phyloP scores from a whole-genome alignment of 345 rosid species.

The Brassica incana region DNA sequence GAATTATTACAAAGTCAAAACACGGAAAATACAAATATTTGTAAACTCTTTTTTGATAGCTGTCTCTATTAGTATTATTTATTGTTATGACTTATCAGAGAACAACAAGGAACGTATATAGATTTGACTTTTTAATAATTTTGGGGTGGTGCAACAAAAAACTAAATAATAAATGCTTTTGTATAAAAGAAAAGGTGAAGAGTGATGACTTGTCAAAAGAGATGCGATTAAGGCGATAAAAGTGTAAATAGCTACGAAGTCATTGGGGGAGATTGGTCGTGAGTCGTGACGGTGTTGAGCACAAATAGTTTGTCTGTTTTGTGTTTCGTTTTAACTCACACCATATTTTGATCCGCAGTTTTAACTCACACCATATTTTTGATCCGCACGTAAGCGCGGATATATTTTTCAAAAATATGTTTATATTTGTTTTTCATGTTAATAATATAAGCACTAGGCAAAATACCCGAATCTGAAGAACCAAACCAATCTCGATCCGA shows the following conservation, averaged over 20 bases:
- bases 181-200: slow-evolving; percentile 5
- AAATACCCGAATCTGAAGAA: too few species aligned
- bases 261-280: slow-evolving; percentile 31
- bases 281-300: slow-evolving; percentile 40
- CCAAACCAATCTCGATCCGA: too few species aligned
- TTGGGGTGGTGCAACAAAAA: slow-evolving; percentile 13
- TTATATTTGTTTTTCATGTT: too few species aligned
- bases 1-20: slow-evolving; percentile 52
- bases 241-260: slow-evolving; percentile 38
- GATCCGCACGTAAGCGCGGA: too few species aligned
- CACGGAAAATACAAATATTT: slow-evolving; percentile 46
- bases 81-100: neutral
- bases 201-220: slow-evolving; percentile 55
- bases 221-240: slow-evolving; percentile 41
- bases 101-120: slow-evolving; percentile 32
- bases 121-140: slow-evolving; percentile 33
- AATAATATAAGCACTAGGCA: too few species aligned
- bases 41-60: slow-evolving; percentile 18
- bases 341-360: too few species aligned
- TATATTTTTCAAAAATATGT: too few species aligned
- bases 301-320: too few species aligned
- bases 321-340: slow-evolving; percentile 37
- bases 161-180: slow-evolving; percentile 9
- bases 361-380: slow-evolving; percentile 32
- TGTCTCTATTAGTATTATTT: slow-evolving; percentile 11